A percentile compares a stretch with the other conserved stretches of the same genome.
Conservation (phyloP, 164 flowering plant genomes). For the Vitis vinifera region DNA sequence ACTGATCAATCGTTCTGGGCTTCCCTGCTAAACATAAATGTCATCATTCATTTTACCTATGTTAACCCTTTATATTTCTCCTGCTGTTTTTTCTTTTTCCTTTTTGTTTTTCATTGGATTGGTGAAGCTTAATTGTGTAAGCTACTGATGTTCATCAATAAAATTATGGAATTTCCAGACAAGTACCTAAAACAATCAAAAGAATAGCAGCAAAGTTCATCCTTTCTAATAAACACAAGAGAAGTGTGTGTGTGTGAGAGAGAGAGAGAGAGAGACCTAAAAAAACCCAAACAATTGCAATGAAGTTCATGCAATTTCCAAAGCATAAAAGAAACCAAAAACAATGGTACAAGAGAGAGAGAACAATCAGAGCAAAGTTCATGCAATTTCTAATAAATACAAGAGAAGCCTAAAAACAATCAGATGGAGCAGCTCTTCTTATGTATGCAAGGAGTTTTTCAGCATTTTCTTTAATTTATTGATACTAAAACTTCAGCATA, state of each 20-base stretch:
- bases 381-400: too few species aligned
- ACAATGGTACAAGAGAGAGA: too few species aligned
- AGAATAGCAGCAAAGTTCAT: background rate
- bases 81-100: background rate
- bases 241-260: background rate
- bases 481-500: too few species aligned
- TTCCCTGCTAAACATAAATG: background rate
- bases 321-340: background rate
- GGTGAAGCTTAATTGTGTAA: background rate
- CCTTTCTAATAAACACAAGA: too few species aligned
- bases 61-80: too few species aligned
- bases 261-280: background rate
- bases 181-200: background rate
- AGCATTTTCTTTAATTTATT: too few species aligned
- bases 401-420: too few species aligned
- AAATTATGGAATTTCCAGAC: background rate
- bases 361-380: too few species aligned
- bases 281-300: background rate
- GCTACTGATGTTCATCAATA: background rate
- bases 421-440: too few species aligned
- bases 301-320: background rate
- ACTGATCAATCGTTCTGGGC: conserved; percentile 1
- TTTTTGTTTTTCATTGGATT: conserved; percentile 1
- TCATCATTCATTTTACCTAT: background rate
- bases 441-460: too few species aligned